Base-by-base conservation (phyloP, 2,329 filamentous ascomycete species). In the Trichothecium roseum region DNA sequence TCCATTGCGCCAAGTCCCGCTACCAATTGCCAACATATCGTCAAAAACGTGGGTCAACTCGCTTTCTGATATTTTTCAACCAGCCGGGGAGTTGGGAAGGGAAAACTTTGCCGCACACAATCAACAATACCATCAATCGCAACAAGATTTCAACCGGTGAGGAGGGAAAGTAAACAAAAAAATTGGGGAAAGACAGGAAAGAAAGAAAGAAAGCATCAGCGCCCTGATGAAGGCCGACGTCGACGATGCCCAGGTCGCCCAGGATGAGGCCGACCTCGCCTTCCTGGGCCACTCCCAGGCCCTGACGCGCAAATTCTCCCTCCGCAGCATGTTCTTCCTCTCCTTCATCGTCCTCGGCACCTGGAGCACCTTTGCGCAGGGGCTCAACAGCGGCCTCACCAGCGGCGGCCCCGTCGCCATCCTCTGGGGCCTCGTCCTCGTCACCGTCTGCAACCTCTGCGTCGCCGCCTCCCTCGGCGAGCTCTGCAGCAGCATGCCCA, bases 301-400 rank as follows among this genome's bases (percentile, higher is more conserved):
- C 27, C 44, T 53, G 22, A 41, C 40, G 7, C 48, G 50, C 27
- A 53, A 68, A 40, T 69, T 69, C 48, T 57, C 56, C 41, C 46
- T 57, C 2, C 61, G 59, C 59, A 68, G 63, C 48, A 68, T 70
- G 62, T 53, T 69, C 17, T 60, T 64, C 14, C 54, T 69, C 18
- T 60, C 65, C n/a, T 68, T 70, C 41, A 63, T 57, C 39, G 62
- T 69, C 18, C 51, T 69, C n/a, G 66, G 66, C 29, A 69, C 66
- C 13, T 69, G 65, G 53, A 64, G 63, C 1, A 68, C 64, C 2
- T 66, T 70, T 39, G 66, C 66, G 0, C 63, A 68, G 42, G 40
- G 32, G 13, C 37, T 42, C 18, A 34, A 31, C 30, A 63, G 56
- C 32, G 66, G 66, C 3, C 51, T 69, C 17, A 60, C 53, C 24